Conservation (phyloP, 345 rosid genomes). For the Gossypium ekmanianum region DNA sequence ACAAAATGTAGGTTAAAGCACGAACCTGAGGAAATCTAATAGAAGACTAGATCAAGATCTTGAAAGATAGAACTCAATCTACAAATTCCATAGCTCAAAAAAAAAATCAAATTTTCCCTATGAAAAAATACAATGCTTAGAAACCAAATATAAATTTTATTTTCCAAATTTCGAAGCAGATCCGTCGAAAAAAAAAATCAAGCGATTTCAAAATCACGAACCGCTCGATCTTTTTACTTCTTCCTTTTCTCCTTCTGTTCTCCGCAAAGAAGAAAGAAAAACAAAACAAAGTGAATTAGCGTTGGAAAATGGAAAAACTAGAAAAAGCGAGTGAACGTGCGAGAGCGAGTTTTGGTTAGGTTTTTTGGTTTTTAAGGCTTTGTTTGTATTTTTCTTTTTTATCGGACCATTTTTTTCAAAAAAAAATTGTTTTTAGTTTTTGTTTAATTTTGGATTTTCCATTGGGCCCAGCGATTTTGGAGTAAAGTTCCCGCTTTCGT, state of each 20-base stretch:
- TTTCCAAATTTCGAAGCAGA: constrained; percentile 1
- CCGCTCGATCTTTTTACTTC: neutral
- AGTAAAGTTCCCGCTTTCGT: constrained; percentile 18
- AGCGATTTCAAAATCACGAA: neutral
- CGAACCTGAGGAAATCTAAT: constrained; percentile 29
- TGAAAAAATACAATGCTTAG: too few species aligned
- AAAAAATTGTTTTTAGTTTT: neutral
- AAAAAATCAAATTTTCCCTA: neutral
- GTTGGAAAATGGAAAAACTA: neutral
- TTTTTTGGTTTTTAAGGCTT: neutral
- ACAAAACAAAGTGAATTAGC: neutral
- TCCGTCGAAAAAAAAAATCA: constrained; percentile 1
- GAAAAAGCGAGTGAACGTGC: constrained; percentile 6
- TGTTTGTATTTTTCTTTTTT: neutral
- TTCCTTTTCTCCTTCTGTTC: neutral
- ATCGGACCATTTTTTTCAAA: neutral
- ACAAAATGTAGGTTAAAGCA: constrained; percentile 10
- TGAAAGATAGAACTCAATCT: neutral
- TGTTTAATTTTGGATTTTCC: neutral
- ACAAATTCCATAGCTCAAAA: neutral
- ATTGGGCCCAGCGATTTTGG: constrained; percentile 13
- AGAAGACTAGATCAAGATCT: constrained; percentile 12
- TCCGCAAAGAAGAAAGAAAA: neutral
- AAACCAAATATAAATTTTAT: neutral
- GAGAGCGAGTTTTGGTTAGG: neutral